phyloP scores from a whole-genome alignment of 305 asterid genomes.

The Solanum hybrid region DNA sequence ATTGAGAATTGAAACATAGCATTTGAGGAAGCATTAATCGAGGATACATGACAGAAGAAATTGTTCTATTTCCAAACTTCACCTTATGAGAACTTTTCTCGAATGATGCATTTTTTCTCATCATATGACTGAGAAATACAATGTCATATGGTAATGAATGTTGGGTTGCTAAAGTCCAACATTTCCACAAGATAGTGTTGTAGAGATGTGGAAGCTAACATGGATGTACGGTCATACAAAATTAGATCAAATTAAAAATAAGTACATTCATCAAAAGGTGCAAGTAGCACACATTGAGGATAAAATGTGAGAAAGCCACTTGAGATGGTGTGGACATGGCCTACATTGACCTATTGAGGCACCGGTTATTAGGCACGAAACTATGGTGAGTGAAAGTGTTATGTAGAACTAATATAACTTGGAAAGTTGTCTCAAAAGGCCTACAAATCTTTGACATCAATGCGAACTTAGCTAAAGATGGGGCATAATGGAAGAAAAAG shows the following conservation, averaged over 20 bases:
- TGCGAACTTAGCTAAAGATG: not conserved
- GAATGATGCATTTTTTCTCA: not conserved
- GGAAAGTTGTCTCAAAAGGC: not conserved
- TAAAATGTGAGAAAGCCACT: not conserved
- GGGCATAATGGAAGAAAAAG: not conserved
- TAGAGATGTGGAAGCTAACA: not conserved
- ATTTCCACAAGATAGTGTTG: not conserved
- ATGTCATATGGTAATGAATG: not conserved
- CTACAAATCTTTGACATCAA: not conserved
- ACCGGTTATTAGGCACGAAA: not conserved
- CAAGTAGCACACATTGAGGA: not conserved
- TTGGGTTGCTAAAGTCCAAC: not conserved
- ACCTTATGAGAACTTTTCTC: not conserved
- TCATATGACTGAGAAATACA: not conserved
- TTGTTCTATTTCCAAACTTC: slow-evolving; percentile 1
- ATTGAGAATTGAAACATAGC: not conserved
- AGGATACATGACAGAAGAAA: not conserved
- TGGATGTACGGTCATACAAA: not conserved
- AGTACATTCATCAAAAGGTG: not conserved
- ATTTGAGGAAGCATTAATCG: slow-evolving; percentile 1
- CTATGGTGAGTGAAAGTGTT: not conserved
- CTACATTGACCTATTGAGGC: not conserved
- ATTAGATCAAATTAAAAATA: not conserved
- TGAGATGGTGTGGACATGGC: not conserved
- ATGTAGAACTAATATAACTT: not conserved